phyloP scores from a whole-genome alignment of 2,329 filamentous ascomycete genomes.

The Cytospora leucostoma region DNA sequence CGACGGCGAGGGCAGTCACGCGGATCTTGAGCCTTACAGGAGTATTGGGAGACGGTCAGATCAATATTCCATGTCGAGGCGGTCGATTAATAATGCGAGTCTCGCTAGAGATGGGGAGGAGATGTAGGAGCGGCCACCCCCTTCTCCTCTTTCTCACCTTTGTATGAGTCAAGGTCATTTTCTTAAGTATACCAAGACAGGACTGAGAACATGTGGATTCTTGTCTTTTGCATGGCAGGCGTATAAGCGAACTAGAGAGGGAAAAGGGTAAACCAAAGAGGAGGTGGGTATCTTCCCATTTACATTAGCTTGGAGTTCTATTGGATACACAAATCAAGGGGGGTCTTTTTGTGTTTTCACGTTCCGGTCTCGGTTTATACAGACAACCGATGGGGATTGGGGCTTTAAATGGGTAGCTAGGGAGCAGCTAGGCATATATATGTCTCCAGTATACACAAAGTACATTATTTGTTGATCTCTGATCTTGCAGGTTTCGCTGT shows the following conservation, averaged over 20 bases:
- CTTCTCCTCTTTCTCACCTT: background rate
- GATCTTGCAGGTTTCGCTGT: too few species aligned
- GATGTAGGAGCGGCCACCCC: background rate
- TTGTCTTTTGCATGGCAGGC: slow-evolving; percentile 22
- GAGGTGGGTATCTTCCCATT: slow-evolving; percentile 1
- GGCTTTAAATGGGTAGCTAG: background rate
- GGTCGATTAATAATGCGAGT: slow-evolving; percentile 18
- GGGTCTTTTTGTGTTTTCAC: too few species aligned
- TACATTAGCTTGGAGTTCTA: background rate
- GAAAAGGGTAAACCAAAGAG: background rate
- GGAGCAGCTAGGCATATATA: background rate
- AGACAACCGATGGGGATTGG: background rate
- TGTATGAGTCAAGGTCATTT: background rate
- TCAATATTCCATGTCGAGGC: slow-evolving; percentile 25
- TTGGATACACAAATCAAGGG: background rate
- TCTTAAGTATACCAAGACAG: background rate
- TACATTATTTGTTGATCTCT: background rate
- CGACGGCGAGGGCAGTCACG: slow-evolving; percentile 11
- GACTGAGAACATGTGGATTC: background rate
- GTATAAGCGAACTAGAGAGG: slow-evolving; percentile 18
- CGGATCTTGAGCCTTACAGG: slow-evolving; percentile 16
- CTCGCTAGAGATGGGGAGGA: slow-evolving; percentile 20
- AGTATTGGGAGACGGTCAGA: slow-evolving; percentile 22
- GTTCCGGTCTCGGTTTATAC: background rate
- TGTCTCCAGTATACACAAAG: background rate